Conservation (phyloP, 768 basidiomycete genomes). For the Gelatoporia subvermispora region DNA sequence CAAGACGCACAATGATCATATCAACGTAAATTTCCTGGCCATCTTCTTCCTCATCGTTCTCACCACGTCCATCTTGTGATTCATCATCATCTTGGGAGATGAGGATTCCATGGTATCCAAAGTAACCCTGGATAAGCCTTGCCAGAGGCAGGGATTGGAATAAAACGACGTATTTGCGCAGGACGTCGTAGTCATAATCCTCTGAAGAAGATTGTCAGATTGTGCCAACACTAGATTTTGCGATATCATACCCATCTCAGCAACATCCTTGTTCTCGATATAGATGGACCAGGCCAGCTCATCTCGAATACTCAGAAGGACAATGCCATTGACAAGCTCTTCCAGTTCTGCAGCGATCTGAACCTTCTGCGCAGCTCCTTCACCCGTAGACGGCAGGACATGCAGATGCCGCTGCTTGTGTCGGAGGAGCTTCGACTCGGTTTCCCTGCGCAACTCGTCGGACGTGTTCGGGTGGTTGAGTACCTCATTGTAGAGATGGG, state of each 20-base stretch:
- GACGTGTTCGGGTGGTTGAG: slow-evolving; percentile 74
- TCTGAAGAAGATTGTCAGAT: slow-evolving; percentile 33
- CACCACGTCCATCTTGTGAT: slow-evolving; percentile 16
- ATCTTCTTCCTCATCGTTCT: slow-evolving; percentile 3
- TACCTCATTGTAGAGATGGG: slow-evolving; percentile 70
- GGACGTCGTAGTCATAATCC: slow-evolving; percentile 50
- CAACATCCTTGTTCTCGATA: slow-evolving; percentile 70
- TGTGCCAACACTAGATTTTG: not conserved
- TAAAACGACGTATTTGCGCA: slow-evolving; percentile 57
- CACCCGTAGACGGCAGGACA: slow-evolving; percentile 44
- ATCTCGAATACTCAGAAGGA: slow-evolving; percentile 72
- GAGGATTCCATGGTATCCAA: slow-evolving; percentile 50
- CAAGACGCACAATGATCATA: slow-evolving; percentile 51
- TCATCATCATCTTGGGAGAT: slow-evolving; percentile 40
- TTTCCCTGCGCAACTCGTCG: slow-evolving; percentile 72
- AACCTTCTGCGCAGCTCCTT: slow-evolving; percentile 34
- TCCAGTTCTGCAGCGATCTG: slow-evolving; percentile 59
- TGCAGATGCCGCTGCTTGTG: slow-evolving; percentile 59
- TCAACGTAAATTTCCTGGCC: slow-evolving; percentile 52
- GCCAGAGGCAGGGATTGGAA: slow-evolving; percentile 62
- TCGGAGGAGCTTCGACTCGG: slow-evolving; percentile 71
- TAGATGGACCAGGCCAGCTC: slow-evolving; percentile 78
- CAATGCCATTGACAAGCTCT: slow-evolving; percentile 65
- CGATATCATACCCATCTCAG: slow-evolving; percentile 50
- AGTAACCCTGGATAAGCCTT: slow-evolving; percentile 60